phyloP scores from a whole-genome alignment of 2,329 filamentous ascomycete species.

The Rhynchosporium graminicola region DNA sequence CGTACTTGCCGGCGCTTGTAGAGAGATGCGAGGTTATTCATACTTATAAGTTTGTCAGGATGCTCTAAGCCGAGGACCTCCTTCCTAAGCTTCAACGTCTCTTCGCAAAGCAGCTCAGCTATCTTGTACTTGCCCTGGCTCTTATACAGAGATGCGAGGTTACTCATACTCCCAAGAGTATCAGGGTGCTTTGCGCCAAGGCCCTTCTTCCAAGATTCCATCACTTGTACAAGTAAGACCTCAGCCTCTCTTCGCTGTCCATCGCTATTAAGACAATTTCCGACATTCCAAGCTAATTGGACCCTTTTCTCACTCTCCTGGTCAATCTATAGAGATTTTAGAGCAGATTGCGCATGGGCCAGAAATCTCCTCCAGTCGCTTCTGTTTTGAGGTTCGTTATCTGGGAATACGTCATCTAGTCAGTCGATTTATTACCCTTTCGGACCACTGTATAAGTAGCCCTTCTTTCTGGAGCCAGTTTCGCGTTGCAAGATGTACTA shows the following conservation, averaged over 20 bases:
- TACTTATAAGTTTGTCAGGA: no score
- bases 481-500: slow-evolving; percentile 29
- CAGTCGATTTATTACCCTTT: slow-evolving; percentile 16
- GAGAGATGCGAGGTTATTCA: no score
- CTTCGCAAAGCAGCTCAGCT: not conserved
- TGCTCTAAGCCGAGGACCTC: not conserved
- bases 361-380: slow-evolving; percentile 27
- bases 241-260: not conserved
- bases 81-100: not conserved
- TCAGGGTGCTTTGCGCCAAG: not conserved
- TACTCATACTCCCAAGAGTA: not conserved
- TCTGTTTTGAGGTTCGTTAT: slow-evolving; percentile 22
- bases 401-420: slow-evolving; percentile 27
- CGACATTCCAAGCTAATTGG: not conserved
- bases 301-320: slow-evolving; percentile 11
- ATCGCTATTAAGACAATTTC: not conserved
- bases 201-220: not conserved
- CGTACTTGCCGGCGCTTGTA: no score
- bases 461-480: slow-evolving; percentile 27
- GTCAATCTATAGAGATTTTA: slow-evolving; percentile 5
- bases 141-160: not conserved
- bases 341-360: slow-evolving; percentile 17
- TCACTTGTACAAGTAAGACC: not conserved
- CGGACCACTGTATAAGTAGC: slow-evolving; percentile 17
- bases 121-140: not conserved